Conservation (phyloP, 2,329 filamentous ascomycete species). For the Claviceps quebecensis region DNA sequence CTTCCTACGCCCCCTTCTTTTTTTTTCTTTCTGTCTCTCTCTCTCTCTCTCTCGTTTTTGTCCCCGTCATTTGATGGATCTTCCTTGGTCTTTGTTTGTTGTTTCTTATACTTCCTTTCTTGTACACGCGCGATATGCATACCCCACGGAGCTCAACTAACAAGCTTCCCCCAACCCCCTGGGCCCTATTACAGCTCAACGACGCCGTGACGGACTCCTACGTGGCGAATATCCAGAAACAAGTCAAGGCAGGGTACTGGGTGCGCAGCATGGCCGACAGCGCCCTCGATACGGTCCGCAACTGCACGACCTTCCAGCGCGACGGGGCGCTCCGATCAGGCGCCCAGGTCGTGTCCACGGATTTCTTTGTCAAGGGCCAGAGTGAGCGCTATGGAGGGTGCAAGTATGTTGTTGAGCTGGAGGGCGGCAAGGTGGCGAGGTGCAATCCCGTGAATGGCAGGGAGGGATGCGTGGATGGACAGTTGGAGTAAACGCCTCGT, state of each 20-base stretch:
- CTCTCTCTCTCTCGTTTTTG: not conserved
- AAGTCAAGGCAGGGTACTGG: constrained; percentile 32
- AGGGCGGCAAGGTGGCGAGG: constrained; percentile 12
- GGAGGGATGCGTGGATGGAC: constrained; percentile 8
- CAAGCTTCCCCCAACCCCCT: not conserved
- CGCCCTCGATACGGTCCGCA: constrained; percentile 26
- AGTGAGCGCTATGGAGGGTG: constrained; percentile 27
- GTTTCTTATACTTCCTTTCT: too few relatives aligned
- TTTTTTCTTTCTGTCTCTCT: too few relatives aligned
- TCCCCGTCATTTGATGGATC: too few relatives aligned
- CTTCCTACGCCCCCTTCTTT: not conserved
- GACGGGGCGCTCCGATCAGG: constrained; percentile 25
- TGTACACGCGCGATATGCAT: too few relatives aligned
- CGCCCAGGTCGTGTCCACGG: constrained; percentile 35
- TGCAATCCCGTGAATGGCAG: constrained; percentile 19
- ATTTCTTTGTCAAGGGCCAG: constrained; percentile 33
- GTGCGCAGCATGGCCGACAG: constrained; percentile 34
- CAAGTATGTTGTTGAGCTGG: constrained; percentile 23
- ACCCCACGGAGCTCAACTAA: not conserved
- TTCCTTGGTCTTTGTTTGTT: too few relatives aligned
- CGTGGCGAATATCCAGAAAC: constrained; percentile 25
- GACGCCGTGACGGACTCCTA: constrained; percentile 22
- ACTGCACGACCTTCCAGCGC: constrained; percentile 21
- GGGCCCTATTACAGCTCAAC: constrained; percentile 25
- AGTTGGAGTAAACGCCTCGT: constrained; percentile 3